Evolutionary conservation across 2,329 filamentous ascomycete genomes (phyloP).

Genomic region (Alternaria angustiovoidea): DNA sequence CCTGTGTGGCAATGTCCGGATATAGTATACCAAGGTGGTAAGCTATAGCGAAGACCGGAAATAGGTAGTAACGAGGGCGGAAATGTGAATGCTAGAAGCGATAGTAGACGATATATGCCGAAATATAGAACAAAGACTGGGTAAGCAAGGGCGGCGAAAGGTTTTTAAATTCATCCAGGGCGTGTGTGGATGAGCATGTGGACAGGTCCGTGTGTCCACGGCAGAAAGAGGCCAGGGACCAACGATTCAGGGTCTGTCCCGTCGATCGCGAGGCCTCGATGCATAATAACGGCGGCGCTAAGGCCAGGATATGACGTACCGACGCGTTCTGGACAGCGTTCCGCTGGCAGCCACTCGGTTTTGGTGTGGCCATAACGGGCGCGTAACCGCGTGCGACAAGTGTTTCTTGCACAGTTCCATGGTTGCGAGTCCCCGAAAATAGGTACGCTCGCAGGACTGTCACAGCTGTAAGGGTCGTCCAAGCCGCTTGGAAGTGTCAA

Average conservation of each 20-base stretch:
- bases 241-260: slow-evolving; percentile 25
- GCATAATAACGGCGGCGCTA: slow-evolving; percentile 31
- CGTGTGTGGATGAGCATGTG: slow-evolving; percentile 29
- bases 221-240: slow-evolving; percentile 10
- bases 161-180: slow-evolving; percentile 23
- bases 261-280: slow-evolving; percentile 38
- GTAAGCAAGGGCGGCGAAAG: slow-evolving; percentile 21
- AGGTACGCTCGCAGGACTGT: slow-evolving; percentile 13
- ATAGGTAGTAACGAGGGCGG: slow-evolving; percentile 1
- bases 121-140: slow-evolving; percentile 5
- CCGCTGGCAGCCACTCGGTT: slow-evolving; percentile 15
- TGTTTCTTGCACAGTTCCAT: slow-evolving; percentile 10
- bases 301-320: slow-evolving; percentile 30
- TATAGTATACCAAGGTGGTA: slow-evolving; percentile 4
- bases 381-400: slow-evolving; percentile 18
- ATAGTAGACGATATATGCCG: slow-evolving; percentile 11
- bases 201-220: slow-evolving; percentile 23
- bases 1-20: slow-evolving; percentile 17
- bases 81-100: slow-evolving; percentile 1
- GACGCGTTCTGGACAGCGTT: slow-evolving; percentile 29
- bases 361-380: slow-evolving; percentile 17
- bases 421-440: slow-evolving; percentile 15
- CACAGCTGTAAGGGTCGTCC: slow-evolving; percentile 7
- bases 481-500: slow-evolving; percentile 1
- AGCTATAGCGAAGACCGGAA: background rate